Base-by-base conservation (phyloP, 208 protist genomes). In the Porcisia hertigi region DNA sequence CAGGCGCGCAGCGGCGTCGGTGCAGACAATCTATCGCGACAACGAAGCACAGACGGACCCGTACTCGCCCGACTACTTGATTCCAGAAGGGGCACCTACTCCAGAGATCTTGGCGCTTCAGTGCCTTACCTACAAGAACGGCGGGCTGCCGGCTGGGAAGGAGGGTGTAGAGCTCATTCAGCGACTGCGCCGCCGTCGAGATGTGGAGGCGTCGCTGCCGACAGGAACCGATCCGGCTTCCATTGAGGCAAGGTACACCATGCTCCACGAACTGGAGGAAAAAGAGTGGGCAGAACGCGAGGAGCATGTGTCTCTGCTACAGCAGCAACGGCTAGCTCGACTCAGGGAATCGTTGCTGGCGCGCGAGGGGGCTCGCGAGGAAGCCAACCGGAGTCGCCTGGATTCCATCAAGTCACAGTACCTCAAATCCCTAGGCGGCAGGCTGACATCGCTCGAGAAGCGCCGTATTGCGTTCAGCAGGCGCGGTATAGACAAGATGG, bases 41-140 rank as follows among this genome's bases (percentile, higher is more conserved):
- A 96, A 93, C 76, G 94, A 98, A 30, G 82, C 84, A 7, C 94
- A 98, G 88, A 98, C 94, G n/a, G 78, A 92, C 62, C 94, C 94
- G 8, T 98, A 96, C 84, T 90, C 94, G 9, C 94, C 94, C 0
- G 89, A 91, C 65, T 98, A 96, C 83, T 86, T 76, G 79, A 94
- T 96, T 55, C 85, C 86, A 0, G 89, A 94, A 12, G 83, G 80
- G 0, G 83, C 88, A 18, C 78, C 90, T 8, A 77, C 90, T 59
- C 93, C 90, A 36, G 86, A 96, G 77, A 87, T 97, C 16, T 80
- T 97, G 36, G 82, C 82, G 0, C 77, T 98, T 34, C 75, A 88
- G 66, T 78, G 85, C 49, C 83, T 98, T 20, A 91, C 81, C 45
- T 91, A 88, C 69, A 81, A 82, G 62, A 82, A 89, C 57, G 80